phyloP scores from a whole-genome alignment of 2,329 filamentous ascomycete genomes.

The Pseudogymnoascus sp. region DNA sequence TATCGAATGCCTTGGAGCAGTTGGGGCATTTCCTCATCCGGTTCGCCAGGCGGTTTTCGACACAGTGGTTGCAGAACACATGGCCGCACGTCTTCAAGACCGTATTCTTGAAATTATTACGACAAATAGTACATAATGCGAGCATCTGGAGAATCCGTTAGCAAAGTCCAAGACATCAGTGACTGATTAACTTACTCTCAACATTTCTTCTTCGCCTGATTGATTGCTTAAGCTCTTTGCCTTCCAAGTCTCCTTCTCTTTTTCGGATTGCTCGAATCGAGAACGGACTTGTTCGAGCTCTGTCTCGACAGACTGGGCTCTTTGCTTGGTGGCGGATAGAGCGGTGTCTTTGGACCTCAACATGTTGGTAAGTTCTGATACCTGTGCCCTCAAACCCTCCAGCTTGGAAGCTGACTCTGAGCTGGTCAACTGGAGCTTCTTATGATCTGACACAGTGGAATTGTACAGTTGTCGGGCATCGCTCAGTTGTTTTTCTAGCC shows the following conservation, averaged over 20 bases:
- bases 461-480: slow-evolving; percentile 75
- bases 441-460: slow-evolving; percentile 64
- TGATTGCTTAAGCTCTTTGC: slow-evolving; percentile 73
- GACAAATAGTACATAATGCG: slow-evolving; percentile 86
- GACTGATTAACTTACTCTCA: slow-evolving; percentile 60
- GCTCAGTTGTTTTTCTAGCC: slow-evolving; percentile 83
- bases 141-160: slow-evolving; percentile 49
- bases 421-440: slow-evolving; percentile 64
- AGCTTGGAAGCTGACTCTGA: slow-evolving; percentile 62
- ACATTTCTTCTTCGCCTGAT: slow-evolving; percentile 74
- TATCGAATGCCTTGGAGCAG: slow-evolving; percentile 87
- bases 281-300: slow-evolving; percentile 76
- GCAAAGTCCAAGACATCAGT: background rate
- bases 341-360: slow-evolving; percentile 68
- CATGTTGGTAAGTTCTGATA: slow-evolving; percentile 66
- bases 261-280: slow-evolving; percentile 69
- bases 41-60: slow-evolving; percentile 81
- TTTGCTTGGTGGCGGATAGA: slow-evolving; percentile 44
- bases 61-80: slow-evolving; percentile 84
- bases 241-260: slow-evolving; percentile 81
- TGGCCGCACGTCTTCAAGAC: slow-evolving; percentile 91
- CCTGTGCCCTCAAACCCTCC: slow-evolving; percentile 68
- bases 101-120: slow-evolving; percentile 88
- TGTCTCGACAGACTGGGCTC: slow-evolving; percentile 56
- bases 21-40: slow-evolving; percentile 92